Conservation (phyloP, 2,329 filamentous ascomycete genomes). For the Diaporthe sp. region DNA sequence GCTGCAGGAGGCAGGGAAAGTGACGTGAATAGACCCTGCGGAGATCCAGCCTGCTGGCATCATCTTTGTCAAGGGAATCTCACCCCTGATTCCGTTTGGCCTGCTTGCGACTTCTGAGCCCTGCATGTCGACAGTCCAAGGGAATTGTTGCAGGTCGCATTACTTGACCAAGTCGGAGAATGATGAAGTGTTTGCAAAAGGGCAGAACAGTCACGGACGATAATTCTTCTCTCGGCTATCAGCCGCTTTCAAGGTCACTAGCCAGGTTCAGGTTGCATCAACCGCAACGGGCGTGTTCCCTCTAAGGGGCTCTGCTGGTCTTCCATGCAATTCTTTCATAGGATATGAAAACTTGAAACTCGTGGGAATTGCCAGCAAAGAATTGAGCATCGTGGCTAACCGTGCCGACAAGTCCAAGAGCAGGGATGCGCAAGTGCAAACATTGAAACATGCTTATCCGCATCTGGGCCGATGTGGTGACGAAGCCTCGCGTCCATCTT, state of each 20-base stretch:
- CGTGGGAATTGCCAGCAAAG: background rate
- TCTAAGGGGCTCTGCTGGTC: background rate
- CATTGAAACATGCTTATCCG: background rate
- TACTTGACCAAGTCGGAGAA: background rate
- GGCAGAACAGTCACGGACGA: background rate
- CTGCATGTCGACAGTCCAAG: background rate
- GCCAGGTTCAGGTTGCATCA: background rate
- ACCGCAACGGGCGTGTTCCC: background rate
- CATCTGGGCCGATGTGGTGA: conserved; percentile 23
- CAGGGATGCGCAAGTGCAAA: conserved; percentile 1
- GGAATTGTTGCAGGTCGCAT: background rate
- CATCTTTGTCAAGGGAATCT: background rate
- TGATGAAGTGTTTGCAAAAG: background rate
- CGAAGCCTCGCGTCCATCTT: conserved; percentile 33
- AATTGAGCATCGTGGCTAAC: background rate
- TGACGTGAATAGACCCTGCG: conserved; percentile 13
- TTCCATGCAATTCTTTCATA: background rate
- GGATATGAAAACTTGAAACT: background rate
- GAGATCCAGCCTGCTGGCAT: conserved; percentile 18
- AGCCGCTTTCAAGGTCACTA: background rate
- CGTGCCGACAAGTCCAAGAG: background rate
- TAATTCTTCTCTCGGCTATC: no score
- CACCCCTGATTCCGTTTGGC: background rate
- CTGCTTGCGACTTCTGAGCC: background rate
- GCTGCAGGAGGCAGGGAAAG: conserved; percentile 13